Evolutionary conservation across 108 stramenopile species (phyloP), one percentile per base, ranked within the genome.

Genomic region (Cyclostephanos invisitatus): DNA sequence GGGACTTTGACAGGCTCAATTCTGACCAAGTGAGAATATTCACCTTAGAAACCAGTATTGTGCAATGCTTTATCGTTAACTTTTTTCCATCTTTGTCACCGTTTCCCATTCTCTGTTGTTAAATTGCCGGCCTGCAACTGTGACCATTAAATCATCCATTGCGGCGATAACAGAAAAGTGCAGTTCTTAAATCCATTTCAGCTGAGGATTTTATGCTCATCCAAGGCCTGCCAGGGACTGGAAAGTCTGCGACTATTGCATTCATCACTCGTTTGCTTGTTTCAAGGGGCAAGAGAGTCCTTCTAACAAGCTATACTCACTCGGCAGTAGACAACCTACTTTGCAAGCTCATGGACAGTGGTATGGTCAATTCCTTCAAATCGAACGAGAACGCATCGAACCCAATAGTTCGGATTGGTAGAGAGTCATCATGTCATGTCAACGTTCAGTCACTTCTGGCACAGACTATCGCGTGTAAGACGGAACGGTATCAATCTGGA

Each of bases 281-380:
- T 18, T 92, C 93, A 11, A 81, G 75, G n/a, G 95, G 96, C 7
- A 84, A 91, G 42, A 75, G 95, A 27, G 97, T 99, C 29, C 77
- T 98, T n/a, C 71, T 99, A 32, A 94, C 97, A 10, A 85, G 90
- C 51, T 98, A 98, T 74, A 98, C 99, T 6, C 96, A 99, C 73
- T 68, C 90, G 10, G 99, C 98, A 46, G 97, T 99, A 18, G 99
- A 99, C 80, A 96, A 94, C 71, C 75, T 98, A 35, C 62, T 98
- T 37, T 78, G 85, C 48, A 98, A 98, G 83, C 83, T 99, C 3
- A 75, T 96, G 21, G 96, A 87, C 6, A 75, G 81, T 32, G 90
- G 92, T 24, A 60, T 91, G 51, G 14, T 40, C 7, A 32, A 49
- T 46, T 44, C 35, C 8, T 63, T 24, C 15, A 47, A 29, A 29